These are phyloP conservation scores for Emydomyces testavorans DNA, from an alignment of 2,329 filamentous ascomycete genomes.

Conservation along the genomic window DNA sequence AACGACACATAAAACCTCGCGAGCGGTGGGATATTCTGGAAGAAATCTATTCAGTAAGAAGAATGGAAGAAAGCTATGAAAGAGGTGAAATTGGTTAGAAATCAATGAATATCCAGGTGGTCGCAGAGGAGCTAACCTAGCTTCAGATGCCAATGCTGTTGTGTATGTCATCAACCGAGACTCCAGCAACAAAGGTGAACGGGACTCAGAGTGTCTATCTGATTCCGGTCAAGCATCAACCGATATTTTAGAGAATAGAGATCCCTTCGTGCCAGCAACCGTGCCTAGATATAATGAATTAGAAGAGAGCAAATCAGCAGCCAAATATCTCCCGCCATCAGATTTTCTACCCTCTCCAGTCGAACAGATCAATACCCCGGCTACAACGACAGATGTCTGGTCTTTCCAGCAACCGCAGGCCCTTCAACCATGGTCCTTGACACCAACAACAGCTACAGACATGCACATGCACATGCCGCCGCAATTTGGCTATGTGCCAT, in stretches of 20 bases:
- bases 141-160: conserved; percentile 26
- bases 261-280: neutral
- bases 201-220: conserved; percentile 11
- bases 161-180: conserved; percentile 32
- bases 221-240: conserved; percentile 2
- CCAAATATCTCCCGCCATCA: conserved; percentile 2
- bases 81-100: conserved; percentile 29
- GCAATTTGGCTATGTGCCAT: conserved; percentile 7
- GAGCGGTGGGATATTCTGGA: conserved; percentile 30
- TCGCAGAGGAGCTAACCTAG: neutral
- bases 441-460: conserved; percentile 1
- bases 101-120: neutral
- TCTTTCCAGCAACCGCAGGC: neutral
- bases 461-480: conserved; percentile 3
- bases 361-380: conserved; percentile 3
- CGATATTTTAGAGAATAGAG: neutral
- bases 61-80: conserved; percentile 33
- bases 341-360: conserved; percentile 4
- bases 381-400: conserved; percentile 7
- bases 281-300: neutral
- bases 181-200: conserved; percentile 18
- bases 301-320: conserved; percentile 1
- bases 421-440: neutral
- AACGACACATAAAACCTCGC: conserved; percentile 27
- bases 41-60: conserved; percentile 33